A percentile compares a stretch with the other conserved stretches of the same genome.
Conservation (phyloP, 345 rosid genomes). For the Ceriops zippeliana region DNA sequence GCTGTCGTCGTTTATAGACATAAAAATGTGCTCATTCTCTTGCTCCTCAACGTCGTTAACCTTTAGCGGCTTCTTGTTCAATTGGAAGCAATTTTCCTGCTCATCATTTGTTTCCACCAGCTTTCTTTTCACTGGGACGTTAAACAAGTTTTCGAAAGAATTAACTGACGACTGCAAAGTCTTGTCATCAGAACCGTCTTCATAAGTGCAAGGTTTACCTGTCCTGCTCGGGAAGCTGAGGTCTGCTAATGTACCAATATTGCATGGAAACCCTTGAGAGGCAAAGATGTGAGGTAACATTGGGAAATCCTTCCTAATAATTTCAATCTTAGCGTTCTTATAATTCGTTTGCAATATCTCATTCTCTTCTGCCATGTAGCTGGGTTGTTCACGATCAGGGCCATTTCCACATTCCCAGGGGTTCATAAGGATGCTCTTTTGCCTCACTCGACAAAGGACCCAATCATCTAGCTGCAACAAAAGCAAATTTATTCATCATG, state of each 20-base stretch:
- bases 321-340: constrained; percentile 20
- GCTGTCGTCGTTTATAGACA: constrained; percentile 17
- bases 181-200: constrained; percentile 1
- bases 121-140: constrained; percentile 28
- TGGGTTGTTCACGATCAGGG: constrained; percentile 16
- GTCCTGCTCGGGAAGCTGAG: constrained; percentile 23
- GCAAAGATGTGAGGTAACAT: constrained; percentile 40
- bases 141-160: constrained; percentile 15
- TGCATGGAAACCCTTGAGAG: constrained; percentile 29
- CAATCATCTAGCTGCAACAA: constrained; percentile 29
- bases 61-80: constrained; percentile 17
- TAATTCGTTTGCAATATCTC: constrained; percentile 14
- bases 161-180: constrained; percentile 18
- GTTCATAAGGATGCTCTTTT: constrained; percentile 18
- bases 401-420: constrained; percentile 24
- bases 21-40: constrained; percentile 3
- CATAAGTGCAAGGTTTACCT: constrained; percentile 15
- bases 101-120: constrained; percentile 3
- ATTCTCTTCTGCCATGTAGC: constrained; percentile 16
- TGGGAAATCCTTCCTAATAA: constrained; percentile 23
- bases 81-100: constrained; percentile 10
- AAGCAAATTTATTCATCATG: background rate
- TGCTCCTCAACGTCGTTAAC: constrained; percentile 5
- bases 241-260: constrained; percentile 17
- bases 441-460: constrained; percentile 27